Percentiles rank a stretch among this genome's conserved stretches.
These are phyloP conservation scores for Cavenderia fasciculata DNA, from an alignment of 78 protist genomes.

Conservation along the genomic window DNA sequence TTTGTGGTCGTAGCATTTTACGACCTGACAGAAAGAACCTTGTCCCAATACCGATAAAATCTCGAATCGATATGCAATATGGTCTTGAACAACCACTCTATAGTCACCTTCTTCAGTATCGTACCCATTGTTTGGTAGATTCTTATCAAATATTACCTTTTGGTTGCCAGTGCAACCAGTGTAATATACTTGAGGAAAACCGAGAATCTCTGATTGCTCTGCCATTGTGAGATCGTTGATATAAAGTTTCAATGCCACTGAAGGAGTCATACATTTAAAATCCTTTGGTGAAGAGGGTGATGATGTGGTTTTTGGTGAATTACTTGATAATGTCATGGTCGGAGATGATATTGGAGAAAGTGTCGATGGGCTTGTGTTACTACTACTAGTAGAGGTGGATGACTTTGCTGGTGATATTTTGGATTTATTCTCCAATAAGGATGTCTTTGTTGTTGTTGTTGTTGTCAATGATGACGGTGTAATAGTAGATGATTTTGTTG, in stretches of 20 bases:
- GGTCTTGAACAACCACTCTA: slow-evolving; percentile 86
- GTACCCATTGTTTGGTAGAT: slow-evolving; percentile 77
- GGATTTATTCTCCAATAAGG: background rate
- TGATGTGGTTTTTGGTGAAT: too few species aligned
- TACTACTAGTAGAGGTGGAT: background rate
- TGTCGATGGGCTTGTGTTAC: background rate
- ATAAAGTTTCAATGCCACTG: slow-evolving; percentile 28
- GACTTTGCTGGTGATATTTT: slow-evolving; percentile 1
- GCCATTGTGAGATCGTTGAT: slow-evolving; percentile 43
- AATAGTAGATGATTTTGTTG: slow-evolving; percentile 16
- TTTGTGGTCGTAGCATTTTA: slow-evolving; percentile 57
- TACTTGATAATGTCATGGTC: slow-evolving; percentile 43
- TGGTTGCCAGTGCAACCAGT: slow-evolving; percentile 29
- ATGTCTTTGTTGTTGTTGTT: background rate
- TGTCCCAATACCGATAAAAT: slow-evolving; percentile 92
- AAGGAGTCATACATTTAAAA: background rate
- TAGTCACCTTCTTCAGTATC: slow-evolving; percentile 96
- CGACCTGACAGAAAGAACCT: slow-evolving; percentile 96
- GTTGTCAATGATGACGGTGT: background rate
- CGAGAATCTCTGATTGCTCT: slow-evolving; percentile 87
- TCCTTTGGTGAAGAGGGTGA: too few species aligned
- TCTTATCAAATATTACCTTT: slow-evolving; percentile 32
- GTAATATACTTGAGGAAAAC: slow-evolving; percentile 83
- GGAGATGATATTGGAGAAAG: slow-evolving; percentile 6
- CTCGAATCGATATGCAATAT: slow-evolving; percentile 92